These are phyloP conservation scores for Vitis hybrid DNA, from an alignment of 177 flowering plant species.

Conservation along the genomic window DNA sequence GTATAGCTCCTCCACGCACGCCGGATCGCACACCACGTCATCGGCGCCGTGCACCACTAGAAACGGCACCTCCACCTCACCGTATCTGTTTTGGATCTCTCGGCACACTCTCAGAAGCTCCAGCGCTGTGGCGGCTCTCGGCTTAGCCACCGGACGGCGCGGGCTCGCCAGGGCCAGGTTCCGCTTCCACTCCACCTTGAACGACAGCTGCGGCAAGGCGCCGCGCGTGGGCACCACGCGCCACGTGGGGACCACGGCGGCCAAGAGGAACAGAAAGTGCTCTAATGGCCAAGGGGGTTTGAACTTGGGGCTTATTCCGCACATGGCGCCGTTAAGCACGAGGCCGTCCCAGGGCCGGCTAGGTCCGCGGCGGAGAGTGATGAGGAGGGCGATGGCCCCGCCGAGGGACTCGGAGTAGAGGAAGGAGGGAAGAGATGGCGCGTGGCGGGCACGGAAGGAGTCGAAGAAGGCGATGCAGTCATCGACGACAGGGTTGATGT, in stretches of 20 bases:
- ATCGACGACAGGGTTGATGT: conserved; percentile 79
- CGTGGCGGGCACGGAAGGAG: conserved; percentile 49
- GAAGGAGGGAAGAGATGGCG: conserved; percentile 61
- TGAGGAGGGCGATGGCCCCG: conserved; percentile 79
- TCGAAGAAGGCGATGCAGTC: conserved; percentile 75
- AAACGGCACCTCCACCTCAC: conserved; percentile 66
- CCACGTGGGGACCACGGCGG: conserved; percentile 78
- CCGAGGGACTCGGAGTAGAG: conserved; percentile 91
- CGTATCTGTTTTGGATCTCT: conserved; percentile 68
- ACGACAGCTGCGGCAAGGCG: conserved; percentile 60
- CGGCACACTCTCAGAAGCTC: conserved; percentile 75
- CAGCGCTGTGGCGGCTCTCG: conserved; percentile 79
- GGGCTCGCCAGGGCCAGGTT: conserved; percentile 70
- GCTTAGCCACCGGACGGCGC: conserved; percentile 38
- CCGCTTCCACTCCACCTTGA: conserved; percentile 88
- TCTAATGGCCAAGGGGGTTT: conserved; percentile 98
- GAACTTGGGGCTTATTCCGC: conserved; percentile 82
- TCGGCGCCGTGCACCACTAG: conserved; percentile 84
- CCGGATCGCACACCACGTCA: conserved; percentile 83
- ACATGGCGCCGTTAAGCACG: conserved; percentile 90
- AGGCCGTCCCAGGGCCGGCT: conserved; percentile 56
- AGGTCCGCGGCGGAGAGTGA: conserved; percentile 51
- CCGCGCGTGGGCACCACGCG: conserved; percentile 85
- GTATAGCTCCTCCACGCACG: conserved; percentile 71
- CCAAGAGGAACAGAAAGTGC: conserved; percentile 59